Evolutionary conservation across 257 asterid genomes (phyloP).

Genomic region (Anisodus tanguticus): DNA sequence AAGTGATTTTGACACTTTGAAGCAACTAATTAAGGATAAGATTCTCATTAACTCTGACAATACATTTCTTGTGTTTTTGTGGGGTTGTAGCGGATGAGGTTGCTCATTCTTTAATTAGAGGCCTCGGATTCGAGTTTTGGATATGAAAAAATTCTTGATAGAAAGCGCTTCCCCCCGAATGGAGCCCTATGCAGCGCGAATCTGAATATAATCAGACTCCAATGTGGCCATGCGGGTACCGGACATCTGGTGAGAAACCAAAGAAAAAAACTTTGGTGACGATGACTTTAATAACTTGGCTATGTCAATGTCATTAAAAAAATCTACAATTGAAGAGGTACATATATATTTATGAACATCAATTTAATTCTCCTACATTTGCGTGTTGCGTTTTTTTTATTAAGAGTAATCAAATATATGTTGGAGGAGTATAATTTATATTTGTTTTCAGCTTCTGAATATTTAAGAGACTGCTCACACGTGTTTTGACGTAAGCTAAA

Average conservation of each 20-base stretch:
- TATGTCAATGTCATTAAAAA: background rate
- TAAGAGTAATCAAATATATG: background rate
- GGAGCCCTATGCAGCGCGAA: too few relatives aligned
- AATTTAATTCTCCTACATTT: background rate
- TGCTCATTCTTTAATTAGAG: too few relatives aligned
- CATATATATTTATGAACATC: background rate
- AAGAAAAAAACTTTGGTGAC: background rate
- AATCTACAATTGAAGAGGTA: background rate
- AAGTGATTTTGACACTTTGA: background rate
- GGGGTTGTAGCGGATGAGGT: too few relatives aligned
- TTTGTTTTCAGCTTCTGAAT: background rate
- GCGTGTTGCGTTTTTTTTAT: background rate
- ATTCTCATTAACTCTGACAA: constrained; percentile 6
- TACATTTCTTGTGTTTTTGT: too few relatives aligned
- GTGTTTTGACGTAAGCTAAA: background rate
- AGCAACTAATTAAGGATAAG: background rate
- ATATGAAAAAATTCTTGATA: too few relatives aligned
- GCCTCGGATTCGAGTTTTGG: too few relatives aligned
- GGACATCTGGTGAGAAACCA: too few relatives aligned
- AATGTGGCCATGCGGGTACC: too few relatives aligned
- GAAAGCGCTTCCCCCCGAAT: too few relatives aligned
- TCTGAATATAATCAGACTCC: too few relatives aligned
- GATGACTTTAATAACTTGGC: background rate
- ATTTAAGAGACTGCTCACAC: background rate
- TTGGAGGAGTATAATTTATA: background rate